Base-by-base conservation (phyloP, 148 eudicot genomes). In the Polygonum aviculare region DNA sequence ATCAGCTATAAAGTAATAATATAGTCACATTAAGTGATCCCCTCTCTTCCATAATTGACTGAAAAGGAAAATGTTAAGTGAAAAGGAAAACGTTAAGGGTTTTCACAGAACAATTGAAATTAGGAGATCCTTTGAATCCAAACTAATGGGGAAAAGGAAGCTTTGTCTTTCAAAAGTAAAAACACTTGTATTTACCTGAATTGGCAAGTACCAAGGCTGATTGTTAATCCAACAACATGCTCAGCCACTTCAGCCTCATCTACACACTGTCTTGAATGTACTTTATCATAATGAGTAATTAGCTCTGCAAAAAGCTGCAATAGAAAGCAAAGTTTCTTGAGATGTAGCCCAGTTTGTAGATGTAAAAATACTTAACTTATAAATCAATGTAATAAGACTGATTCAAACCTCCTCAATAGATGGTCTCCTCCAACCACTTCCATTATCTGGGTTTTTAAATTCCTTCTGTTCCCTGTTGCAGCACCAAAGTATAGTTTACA, bases 221-320 rank as follows among this genome's bases (percentile, higher is more conserved):
- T 79, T 63, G 97, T 95, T 84, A 95, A 78, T 57, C 97, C 91
- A 75, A 84, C 91, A 74, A 92, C 89, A 87, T 95, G 98, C 76
- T 95, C 98, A 74, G 98, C 97, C 80, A 95, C 77, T 82, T 95
- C 98, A 81, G 91, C 90, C 81, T 92, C 98, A 85, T 95, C 98
- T 45, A 75, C 79, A 78, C 98, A 95, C 72, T 81, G 88, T 75
- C 98, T 88, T 50, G 94, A 83, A 80, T 89, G 98, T 71, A 92
- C 96, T 75, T 85, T 82, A 63, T 69, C 78, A 84, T 86, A 92
- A 74, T 92, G 89, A 78, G 90, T 92, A 47, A 87, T 80, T 74
- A 95, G 83, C 78, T 77, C 88, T 49, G 97, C 82, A 59, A 94
- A 81, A 65, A 87, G 88, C 98, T 94, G 85, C 69, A 73, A 74